Base-by-base conservation (phyloP, 1,284 basidiomycete species). In the Microstroma glucosiphilum region DNA sequence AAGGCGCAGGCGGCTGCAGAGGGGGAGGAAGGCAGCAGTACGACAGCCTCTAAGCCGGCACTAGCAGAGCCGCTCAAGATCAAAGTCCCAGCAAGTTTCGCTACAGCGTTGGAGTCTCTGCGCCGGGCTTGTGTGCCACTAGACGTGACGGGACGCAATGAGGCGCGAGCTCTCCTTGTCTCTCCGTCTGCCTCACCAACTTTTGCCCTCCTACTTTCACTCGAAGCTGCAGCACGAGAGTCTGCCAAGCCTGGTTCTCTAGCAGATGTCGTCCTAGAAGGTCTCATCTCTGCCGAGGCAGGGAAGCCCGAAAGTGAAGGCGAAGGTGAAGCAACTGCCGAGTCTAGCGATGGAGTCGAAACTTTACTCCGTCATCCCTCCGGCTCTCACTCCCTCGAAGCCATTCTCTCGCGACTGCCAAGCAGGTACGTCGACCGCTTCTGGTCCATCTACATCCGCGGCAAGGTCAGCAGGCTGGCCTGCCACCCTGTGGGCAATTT, bases 401-500 rank as follows among this genome's bases (percentile, higher is more conserved):
- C 53, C 63, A 61, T 25, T 62, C 66, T 13, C 58, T 67, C 46
- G 60, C 60, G 26, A 57, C 61, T 6, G 58, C 66, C 23, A 64
- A 48, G 43, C 9, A 48, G 61, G 25, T 42, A 60, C 7, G 60
- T 68, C 12, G 37, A 54, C 2, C 63, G 59, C 19, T 78, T 79
- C 58, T 77, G 70, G 60, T 30, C 56, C 41, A 60, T 63, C 13
- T 78, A 78, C 65, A 58, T 79, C 23, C 49, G 30, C 19, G 69
- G 62, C 12, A 66, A 72, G 2, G 64, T 76, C 49, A 66, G 64
- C 2, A 72, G 72, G 43, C 69, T 79, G 1, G 74, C 72, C 51
- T 61, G 66, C 6, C 77, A 79, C 56, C 76, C 76, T 1, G 66
- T 71, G 17, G 77, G 72, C 15, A 78, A 78, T 56, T 75, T 70